Evolutionary conservation across 305 asterid genomes (phyloP), one percentile per base, ranked within the genome.

Genomic region (Plantago rigida): DNA sequence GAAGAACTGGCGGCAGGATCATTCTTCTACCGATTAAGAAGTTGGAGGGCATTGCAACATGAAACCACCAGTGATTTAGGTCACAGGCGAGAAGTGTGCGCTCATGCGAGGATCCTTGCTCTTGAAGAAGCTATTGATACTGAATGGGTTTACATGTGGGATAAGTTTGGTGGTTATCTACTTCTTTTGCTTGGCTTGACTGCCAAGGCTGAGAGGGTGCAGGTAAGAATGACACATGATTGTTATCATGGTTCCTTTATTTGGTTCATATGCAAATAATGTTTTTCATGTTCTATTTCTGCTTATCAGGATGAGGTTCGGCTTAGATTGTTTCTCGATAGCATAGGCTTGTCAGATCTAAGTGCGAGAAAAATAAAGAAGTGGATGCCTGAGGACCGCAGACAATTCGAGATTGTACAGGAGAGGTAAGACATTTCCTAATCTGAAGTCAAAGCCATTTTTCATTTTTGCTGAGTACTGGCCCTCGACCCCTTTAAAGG

Each of bases 141-240:
- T 13, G 99, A 93, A 61, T 93, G 99, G 99, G 99, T 93, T 51
- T 93, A 89, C 83, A 93, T 93, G 99, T 93, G 99, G 99, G 99
- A 93, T 79, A 89, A 85, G 77, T 93, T 93, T 65, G 99, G 99
- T 64, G 97, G 99, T 60, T 93, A 93, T 82, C 82, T 93, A 13
- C 97, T 93, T 78, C 95, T 93, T 73, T 73, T 93, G 86, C 95
- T 93, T 66, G 96, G 97, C 71, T 89, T 93, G 84, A 93, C 99
- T 71, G 94, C 99, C 69, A 87, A 85, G 81, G 99, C 99, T 19
- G 99, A 93, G 75, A 81, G 94, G 73, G 99, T 93, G 69, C 99
- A 92, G 97, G 99, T 92, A 77, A 73, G 59, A 7, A 61, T 62
- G 59, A 64, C 54, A 58, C 4, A 67, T 57, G 64, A 45, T 69